Base-by-base conservation (phyloP, 768 basidiomycete genomes). In the Leccinum subgranulosum region DNA sequence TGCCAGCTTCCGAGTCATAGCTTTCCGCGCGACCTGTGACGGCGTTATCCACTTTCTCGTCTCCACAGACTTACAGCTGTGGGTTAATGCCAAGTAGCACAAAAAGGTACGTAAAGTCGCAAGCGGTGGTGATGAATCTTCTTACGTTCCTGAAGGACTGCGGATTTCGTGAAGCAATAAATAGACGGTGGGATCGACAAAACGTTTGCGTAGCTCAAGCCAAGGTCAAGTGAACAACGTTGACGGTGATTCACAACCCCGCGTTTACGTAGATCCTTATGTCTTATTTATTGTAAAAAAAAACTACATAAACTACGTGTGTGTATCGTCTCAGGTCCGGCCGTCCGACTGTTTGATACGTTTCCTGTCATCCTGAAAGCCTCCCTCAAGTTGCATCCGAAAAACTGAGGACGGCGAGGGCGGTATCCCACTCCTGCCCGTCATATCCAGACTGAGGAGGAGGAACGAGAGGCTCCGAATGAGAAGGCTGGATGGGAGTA, bases 401-500 rank as follows among this genome's bases (percentile, higher is more conserved):
- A 52, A 69, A 69, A 2, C 61, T 57, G 50, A 70, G 51, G 33
- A 59, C 51, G 39, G 62, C 72, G 5, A 72, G 62, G 5, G 63
- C 48, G 12, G 70, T 72, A 36, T 73, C 72, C 70, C 70, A 73
- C 47, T 66, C 64, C 47, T 73, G 70, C 8, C 54, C 54, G 14
- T 60, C 64, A 33, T 56, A 27, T 27, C 21, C 62, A 17, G 31
- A 19, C 3, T 56, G 60, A 29, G 59, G 34, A 3, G 12, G 55
- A 49, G 66, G 33, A 21, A 49, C 56, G 25, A 49, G 41, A 12
- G 27, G 19, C 5, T 58, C 67, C 5, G 63, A 41, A 41, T 67
- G 59, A 51, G 53, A 53, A 1, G 60, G 51, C 45, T 68, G 62
- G 28, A 49, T 43, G n/a, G 67, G 59, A 1, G 61, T 66, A 25